A percentile compares a stretch with the other conserved stretches of the same genome.
Evolutionary conservation across 805 yeast genomes (phyloP).

Genomic region (Saturnispora zaruensis): DNA sequence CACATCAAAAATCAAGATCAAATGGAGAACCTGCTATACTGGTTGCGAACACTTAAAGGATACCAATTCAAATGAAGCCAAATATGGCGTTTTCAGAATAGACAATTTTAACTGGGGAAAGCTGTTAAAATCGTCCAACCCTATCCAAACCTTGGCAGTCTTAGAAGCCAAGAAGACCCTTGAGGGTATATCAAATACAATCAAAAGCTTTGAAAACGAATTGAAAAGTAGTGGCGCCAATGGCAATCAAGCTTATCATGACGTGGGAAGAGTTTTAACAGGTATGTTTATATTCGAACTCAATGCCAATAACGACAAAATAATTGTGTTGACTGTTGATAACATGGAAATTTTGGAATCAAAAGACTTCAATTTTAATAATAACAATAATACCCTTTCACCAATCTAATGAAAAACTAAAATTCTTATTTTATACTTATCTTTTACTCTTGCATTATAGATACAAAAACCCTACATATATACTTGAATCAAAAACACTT

Average conservation of each 20-base stretch:
- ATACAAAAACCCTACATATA: not conserved
- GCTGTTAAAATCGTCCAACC: constrained; percentile 14
- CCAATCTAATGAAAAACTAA: not conserved
- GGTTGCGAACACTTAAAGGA: constrained; percentile 41
- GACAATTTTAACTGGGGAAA: constrained; percentile 17
- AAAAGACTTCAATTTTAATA: constrained; percentile 17
- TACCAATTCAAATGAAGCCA: constrained; percentile 20
- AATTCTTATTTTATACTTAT: not conserved
- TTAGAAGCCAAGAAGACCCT: constrained; percentile 12
- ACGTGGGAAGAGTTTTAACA: constrained; percentile 31
- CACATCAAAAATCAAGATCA: constrained; percentile 42
- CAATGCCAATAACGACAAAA: constrained; percentile 43
- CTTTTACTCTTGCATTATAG: not conserved
- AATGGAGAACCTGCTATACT: constrained; percentile 51
- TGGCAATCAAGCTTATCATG: not conserved
- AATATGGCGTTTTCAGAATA: constrained; percentile 21
- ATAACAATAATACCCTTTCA: constrained; percentile 6
- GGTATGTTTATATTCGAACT: constrained; percentile 65
- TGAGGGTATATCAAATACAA: constrained; percentile 7
- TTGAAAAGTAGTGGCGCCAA: not conserved
- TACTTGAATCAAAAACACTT: not conserved
- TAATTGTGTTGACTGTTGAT: constrained; percentile 59
- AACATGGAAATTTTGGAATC: constrained; percentile 52
- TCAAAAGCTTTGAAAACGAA: constrained; percentile 6
- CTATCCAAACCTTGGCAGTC: constrained; percentile 9